Percentiles rank a stretch among this genome's conserved stretches.
phyloP scores from a whole-genome alignment of 2,329 filamentous ascomycete genomes.

The Scedosporium minutisporum region DNA sequence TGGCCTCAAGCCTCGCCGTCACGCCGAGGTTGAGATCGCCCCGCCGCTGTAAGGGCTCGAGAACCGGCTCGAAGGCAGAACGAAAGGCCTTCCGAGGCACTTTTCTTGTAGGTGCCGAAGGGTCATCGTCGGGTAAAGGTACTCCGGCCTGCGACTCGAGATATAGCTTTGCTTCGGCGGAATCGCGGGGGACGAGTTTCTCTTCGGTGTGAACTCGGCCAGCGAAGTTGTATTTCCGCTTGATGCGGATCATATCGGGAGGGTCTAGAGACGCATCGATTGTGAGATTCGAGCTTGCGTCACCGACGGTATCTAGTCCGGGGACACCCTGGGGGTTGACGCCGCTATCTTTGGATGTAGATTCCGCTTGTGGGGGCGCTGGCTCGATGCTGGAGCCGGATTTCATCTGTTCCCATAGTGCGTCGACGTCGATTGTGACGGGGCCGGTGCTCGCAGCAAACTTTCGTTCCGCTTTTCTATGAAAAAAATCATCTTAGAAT shows the following conservation, averaged over 20 bases:
- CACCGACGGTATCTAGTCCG: constrained; percentile 1
- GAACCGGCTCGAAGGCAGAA: constrained; percentile 52
- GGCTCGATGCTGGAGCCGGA: constrained; percentile 20
- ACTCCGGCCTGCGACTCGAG: constrained; percentile 39
- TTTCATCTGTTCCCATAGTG: constrained; percentile 59
- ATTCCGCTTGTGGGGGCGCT: constrained; percentile 9
- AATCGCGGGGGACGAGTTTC: constrained; percentile 55
- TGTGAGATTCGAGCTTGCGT: not conserved
- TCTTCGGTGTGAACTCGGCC: constrained; percentile 64
- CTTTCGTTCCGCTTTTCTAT: constrained; percentile 48
- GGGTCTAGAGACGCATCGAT: constrained; percentile 11
- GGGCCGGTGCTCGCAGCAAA: constrained; percentile 42
- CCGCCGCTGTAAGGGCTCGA: constrained; percentile 33
- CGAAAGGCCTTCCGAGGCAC: constrained; percentile 47
- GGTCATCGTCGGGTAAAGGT: constrained; percentile 7
- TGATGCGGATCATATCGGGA: constrained; percentile 49
- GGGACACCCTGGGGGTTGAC: constrained; percentile 3
- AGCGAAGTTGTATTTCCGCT: constrained; percentile 65
- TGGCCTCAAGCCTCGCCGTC: constrained; percentile 35
- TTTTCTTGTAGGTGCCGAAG: constrained; percentile 21
- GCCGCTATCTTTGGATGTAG: not conserved
- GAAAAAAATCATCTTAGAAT: constrained; percentile 11
- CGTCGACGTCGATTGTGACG: constrained; percentile 62
- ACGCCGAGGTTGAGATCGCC: constrained; percentile 50
- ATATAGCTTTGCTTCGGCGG: constrained; percentile 56